Percentiles rank a stretch among this genome's conserved stretches.
These are phyloP conservation scores for Acorus gramineus DNA, from an alignment of 106 monocot species.

Conservation along the genomic window DNA sequence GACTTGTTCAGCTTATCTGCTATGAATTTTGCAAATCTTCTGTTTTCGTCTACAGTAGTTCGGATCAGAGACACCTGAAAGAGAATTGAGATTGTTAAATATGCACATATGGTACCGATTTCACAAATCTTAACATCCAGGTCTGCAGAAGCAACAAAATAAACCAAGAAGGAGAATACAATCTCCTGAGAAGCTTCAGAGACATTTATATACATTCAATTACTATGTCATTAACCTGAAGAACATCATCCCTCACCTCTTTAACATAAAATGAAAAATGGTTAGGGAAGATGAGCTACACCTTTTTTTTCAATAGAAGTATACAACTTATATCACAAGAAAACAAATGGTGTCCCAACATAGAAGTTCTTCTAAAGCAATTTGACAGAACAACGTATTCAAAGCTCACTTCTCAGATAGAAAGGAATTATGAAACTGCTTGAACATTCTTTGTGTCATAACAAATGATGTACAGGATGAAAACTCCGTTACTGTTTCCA, in stretches of 20 bases:
- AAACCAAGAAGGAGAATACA: too few species aligned
- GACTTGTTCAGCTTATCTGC: constrained; percentile 75
- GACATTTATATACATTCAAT: too few species aligned
- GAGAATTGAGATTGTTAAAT: constrained; percentile 1
- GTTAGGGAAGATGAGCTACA: background rate
- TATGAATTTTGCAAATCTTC: constrained; percentile 77
- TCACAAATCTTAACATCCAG: background rate
- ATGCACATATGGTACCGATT: too few species aligned
- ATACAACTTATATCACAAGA: background rate
- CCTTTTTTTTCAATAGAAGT: background rate
- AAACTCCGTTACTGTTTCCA: too few species aligned
- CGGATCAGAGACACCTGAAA: constrained; percentile 76
- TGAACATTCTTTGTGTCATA: too few species aligned
- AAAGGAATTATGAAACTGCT: too few species aligned
- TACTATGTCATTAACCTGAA: too few species aligned
- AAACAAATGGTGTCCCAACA: background rate
- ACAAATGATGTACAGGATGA: too few species aligned
- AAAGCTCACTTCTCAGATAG: background rate
- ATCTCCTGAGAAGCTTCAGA: too few species aligned
- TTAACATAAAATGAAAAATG: too few species aligned
- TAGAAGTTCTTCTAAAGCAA: background rate
- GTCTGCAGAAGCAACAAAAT: background rate
- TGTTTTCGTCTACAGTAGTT: constrained; percentile 81
- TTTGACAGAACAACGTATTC: background rate
- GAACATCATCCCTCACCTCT: too few species aligned